These are phyloP conservation scores for Dothistroma pini DNA, from an alignment of 2,329 filamentous ascomycete genomes.

Conservation along the genomic window DNA sequence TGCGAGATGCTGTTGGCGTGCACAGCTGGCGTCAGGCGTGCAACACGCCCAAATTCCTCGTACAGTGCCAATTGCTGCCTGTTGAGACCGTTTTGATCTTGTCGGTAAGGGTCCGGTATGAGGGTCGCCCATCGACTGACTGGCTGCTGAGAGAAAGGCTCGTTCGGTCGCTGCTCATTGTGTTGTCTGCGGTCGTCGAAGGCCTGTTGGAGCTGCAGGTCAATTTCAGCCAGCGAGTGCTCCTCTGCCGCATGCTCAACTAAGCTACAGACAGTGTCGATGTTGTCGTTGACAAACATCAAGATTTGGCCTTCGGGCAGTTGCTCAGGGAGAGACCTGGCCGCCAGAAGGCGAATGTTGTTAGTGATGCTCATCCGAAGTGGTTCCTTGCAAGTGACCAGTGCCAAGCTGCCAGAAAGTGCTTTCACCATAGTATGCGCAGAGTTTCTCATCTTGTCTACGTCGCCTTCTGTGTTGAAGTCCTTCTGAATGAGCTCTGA, in stretches of 20 bases:
- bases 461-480: slow-evolving; percentile 88
- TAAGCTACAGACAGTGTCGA: slow-evolving; percentile 87
- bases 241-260: slow-evolving; percentile 96
- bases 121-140: slow-evolving; percentile 88
- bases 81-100: slow-evolving; percentile 71
- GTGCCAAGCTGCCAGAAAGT: slow-evolving; percentile 84
- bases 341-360: slow-evolving; percentile 82
- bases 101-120: slow-evolving; percentile 89
- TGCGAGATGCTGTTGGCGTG: slow-evolving; percentile 55
- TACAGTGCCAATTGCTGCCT: slow-evolving; percentile 93
- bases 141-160: slow-evolving; percentile 74
- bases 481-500: slow-evolving; percentile 95
- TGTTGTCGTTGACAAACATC: slow-evolving; percentile 98
- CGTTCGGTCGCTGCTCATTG: slow-evolving; percentile 68
- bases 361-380: slow-evolving; percentile 95
- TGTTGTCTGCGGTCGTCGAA: slow-evolving; percentile 74
- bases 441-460: slow-evolving; percentile 77
- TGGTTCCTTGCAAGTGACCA: slow-evolving; percentile 98
- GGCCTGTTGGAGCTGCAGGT: slow-evolving; percentile 82
- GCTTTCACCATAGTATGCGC: slow-evolving; percentile 94
- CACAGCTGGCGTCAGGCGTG: slow-evolving; percentile 53
- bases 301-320: slow-evolving; percentile 92
- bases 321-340: slow-evolving; percentile 59
- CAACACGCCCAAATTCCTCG: slow-evolving; percentile 88
- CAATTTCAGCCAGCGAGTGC: slow-evolving; percentile 88